Evolutionary conservation across 2,329 filamentous ascomycete species (phyloP), one percentile per base, ranked within the genome.

Genomic region (Talaromyces atroroseus): DNA sequence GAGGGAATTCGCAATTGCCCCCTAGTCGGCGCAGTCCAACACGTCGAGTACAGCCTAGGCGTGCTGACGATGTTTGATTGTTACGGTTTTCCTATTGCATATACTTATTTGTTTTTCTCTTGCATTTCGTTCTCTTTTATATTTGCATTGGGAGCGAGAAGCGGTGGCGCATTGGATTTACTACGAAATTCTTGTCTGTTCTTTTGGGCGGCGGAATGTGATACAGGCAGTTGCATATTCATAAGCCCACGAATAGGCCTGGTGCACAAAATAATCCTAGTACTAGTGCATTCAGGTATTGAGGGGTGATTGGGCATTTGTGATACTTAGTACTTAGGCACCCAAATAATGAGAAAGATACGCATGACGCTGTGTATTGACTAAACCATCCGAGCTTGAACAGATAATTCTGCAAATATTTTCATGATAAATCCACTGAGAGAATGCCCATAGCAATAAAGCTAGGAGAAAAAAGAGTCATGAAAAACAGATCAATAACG

Each of bases 1-100:
- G 64, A 47, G 62, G 67, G 1, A 60, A 61, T 11, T 58, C 52
- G 24, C 20, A 59, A 2, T 51, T 66, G 21, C 40, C 42, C 18
- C 44, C 32, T 49, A 54, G 46, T 58, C 57, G 59, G 46, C 59
- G 54, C 24, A 61, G 59, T 56, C 59, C 59, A 32, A 56, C 57
- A 18, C 54, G 59, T 8, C 54, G 59, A 51, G 45, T 52, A 24
- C 57, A 58, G 36, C 34, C 57, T 47, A 47, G 57, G 20, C 29
- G 46, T 46, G 36, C 51, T 50, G 56, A 42, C 23, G 46, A 26
- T 23, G 29, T 12, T 26, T 54, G 46, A 54, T 49, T 48, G 6
- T 8, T 21, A 18, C 38, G 14, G 23, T 32, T 40, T 14, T 26
- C 42, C 18, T 42, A 20, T 42, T 48, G 29, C 52, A 42, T 48